Evolutionary conservation across 352 stramenopile species (phyloP), one percentile per base, ranked within the genome.

Genomic region (Phytopythium cucurbitacearum): DNA sequence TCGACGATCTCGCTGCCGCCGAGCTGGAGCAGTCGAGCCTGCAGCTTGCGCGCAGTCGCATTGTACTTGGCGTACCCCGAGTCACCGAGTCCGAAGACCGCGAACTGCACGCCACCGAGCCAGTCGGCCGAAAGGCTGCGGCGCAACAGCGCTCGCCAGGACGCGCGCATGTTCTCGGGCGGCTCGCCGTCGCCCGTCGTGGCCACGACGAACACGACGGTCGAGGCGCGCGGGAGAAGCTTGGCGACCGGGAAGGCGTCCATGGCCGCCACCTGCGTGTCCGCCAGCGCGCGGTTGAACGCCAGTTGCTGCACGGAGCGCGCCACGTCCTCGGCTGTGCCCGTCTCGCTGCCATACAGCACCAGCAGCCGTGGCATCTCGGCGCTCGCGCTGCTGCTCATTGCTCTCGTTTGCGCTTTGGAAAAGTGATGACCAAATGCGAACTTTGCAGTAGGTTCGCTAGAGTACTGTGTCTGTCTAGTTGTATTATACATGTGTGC

Each of bases 51-150:
- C 10, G 86, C 93, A 15, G 94, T 85, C 0, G 87, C 85, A 51
- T 97, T 97, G 71, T 93, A 98, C 70, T 97, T 97, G 58, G 78
- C 80, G 65, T 98, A 98, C 37, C 74, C 91, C 41, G 86, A 96
- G 66, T 98, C 91, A 8, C 93, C 93, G 32, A 98, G 63, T 28
- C 93, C 92, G 61, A 98, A 97, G 44, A 98, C 84, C 4, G 90
- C 88, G 40, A 97, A 67, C 6, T 76, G 59, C 15, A 97, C 70
- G 32, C 64, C 64, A 3, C 33, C 11, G 3, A 98, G 74, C 69
- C 81, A 96, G 32, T 85, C 62, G 9, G 51, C 40, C 4, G 69
- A 56, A 9, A 98, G 67, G 8, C 64, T 88, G 61, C 91, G 95
- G n/a, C 84, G 84, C 51, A 97, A 60, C 42, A 98, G 67, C 65